phyloP scores from a whole-genome alignment of 83 land plant species.

The Diphasiastrum complanatum region DNA sequence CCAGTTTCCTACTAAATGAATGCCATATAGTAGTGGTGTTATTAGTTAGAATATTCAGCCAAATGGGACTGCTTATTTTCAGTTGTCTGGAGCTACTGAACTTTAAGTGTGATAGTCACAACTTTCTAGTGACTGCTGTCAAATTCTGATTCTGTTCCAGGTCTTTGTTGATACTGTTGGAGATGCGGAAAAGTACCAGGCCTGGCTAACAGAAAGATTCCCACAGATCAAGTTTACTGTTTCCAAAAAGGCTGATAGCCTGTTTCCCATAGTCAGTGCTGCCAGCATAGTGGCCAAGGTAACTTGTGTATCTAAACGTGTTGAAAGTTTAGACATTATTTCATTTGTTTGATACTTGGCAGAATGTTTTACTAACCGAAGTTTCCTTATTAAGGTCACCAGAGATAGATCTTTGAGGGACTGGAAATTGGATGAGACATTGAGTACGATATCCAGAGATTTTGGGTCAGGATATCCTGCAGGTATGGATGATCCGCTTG shows the following conservation, averaged over 20 bases:
- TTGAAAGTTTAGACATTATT: too few species aligned
- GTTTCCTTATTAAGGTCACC: constrained; percentile 53
- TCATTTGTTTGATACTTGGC: neutral
- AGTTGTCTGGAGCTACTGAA: too few species aligned
- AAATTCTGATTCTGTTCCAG: constrained; percentile 39
- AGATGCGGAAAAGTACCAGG: constrained; percentile 81
- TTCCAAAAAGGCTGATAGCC: constrained; percentile 95
- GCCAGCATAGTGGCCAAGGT: constrained; percentile 98
- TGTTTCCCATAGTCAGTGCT: constrained; percentile 97
- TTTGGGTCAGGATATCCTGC: constrained; percentile 99
- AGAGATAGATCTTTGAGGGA: constrained; percentile 74
- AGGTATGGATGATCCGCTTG: constrained; percentile 33
- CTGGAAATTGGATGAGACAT: constrained; percentile 78
- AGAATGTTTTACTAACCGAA: neutral
- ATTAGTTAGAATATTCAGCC: too few species aligned
- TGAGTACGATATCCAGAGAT: constrained; percentile 44
- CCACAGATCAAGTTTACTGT: constrained; percentile 84
- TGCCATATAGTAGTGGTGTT: too few species aligned
- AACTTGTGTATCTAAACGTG: too few species aligned
- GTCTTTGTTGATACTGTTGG: constrained; percentile 94
- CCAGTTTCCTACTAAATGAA: too few species aligned
- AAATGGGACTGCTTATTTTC: too few species aligned
- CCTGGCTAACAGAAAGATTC: constrained; percentile 60
- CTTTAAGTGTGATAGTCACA: too few species aligned
- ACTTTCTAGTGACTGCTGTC: too few species aligned